Conservation (phyloP, 371 early-diverging fungal species). For the Mortierella polycephala region DNA sequence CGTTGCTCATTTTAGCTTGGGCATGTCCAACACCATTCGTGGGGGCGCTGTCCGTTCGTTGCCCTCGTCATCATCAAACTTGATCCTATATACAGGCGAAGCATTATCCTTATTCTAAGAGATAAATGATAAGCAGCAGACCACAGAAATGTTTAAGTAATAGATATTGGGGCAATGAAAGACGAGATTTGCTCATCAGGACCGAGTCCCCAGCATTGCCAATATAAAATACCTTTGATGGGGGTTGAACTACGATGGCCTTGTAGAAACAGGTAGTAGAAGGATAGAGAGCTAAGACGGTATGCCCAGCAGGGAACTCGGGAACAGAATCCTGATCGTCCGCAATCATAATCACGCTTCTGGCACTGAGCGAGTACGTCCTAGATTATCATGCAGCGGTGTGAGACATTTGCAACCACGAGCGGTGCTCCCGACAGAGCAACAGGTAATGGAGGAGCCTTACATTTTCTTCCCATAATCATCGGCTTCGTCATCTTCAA, state of each 20-base stretch:
- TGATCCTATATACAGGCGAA: conserved; percentile 40
- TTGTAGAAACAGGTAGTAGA: conserved; percentile 89
- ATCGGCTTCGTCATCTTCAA: conserved; percentile 83
- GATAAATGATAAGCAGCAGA: background rate
- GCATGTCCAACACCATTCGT: conserved; percentile 67
- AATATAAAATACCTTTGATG: conserved; percentile 66
- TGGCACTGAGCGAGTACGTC: conserved; percentile 69
- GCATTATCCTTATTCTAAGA: conserved; percentile 32
- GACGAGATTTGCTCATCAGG: no score
- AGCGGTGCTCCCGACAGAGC: background rate
- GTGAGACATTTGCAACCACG: background rate
- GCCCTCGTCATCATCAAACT: conserved; percentile 52
- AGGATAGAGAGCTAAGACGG: conserved; percentile 87
- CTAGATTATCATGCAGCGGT: conserved; percentile 43
- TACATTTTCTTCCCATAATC: conserved; percentile 73
- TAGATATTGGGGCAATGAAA: background rate
- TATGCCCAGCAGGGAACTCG: conserved; percentile 72
- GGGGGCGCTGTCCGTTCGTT: conserved; percentile 49
- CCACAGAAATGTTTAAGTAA: background rate
- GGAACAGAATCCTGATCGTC: conserved; percentile 59
- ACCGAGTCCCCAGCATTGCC: background rate
- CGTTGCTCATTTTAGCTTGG: conserved; percentile 60
- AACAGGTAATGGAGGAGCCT: conserved; percentile 3
- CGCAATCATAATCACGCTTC: conserved; percentile 72
- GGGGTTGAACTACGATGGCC: conserved; percentile 76